Evolutionary conservation across 306 rosid genomes (phyloP), one percentile per base, ranked within the genome.

Genomic region (Coriaria nepalensis): DNA sequence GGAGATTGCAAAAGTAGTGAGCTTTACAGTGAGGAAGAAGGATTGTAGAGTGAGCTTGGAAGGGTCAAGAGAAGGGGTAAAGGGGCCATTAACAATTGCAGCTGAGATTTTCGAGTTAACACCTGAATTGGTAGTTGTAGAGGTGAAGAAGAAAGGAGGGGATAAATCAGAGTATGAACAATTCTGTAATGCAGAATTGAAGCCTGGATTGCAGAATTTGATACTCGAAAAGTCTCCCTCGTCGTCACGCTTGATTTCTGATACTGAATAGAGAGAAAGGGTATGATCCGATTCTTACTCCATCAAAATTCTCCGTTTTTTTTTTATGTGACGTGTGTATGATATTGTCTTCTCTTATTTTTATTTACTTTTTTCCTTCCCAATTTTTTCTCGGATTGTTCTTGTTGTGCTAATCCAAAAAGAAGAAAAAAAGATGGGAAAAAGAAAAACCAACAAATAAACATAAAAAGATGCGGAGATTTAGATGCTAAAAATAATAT

Each of bases 51-150:
- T 87, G 40, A 87, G 88, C 61, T 63, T 87, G 68, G 93, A 87
- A 48, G 96, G 94, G 32, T 67, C 86, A 0, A 68, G 86, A 43
- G 96, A 83, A 46, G 81, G 96, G 2, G 78, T 73, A 9, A 78
- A 55, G 49, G 96, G 96, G n/a, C 96, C 96, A 20, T 55, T 87
- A 54, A 76, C 93, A 2, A 74, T 87, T 50, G 93, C 94, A 6
- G 96, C 81, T 0, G 96, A 87, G 88, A 67, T 87, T 42, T 87
- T 87, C 52, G 94, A 83, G 53, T 61, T 87, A 38, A 83, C 94
- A 11, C 83, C 93, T 4, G 53, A 77, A 5, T 62, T 87, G 78
- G 94, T 87, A 42, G 78, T 87, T 57, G 78, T 87, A 43, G 96
- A 87, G 60, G 81, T 87, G 15, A 87, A 78, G 83, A 87, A 79